Conservation (phyloP, 805 yeast species). For the Clavispora vitiphila region DNA sequence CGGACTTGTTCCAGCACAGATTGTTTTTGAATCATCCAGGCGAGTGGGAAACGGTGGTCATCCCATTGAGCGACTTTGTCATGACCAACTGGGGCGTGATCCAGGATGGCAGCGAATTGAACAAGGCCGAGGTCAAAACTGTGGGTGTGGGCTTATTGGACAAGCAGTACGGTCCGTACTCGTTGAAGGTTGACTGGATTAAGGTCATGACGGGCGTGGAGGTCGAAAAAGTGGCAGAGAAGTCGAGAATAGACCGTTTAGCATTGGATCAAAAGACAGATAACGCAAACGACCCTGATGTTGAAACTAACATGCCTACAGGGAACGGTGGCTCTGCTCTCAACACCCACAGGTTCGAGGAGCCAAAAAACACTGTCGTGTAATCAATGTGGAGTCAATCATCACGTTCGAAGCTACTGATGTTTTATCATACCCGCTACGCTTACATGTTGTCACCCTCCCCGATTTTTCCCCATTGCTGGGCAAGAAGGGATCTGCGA, state of each 20-base stretch:
- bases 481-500: conserved; percentile 1
- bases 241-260: conserved; percentile 25
- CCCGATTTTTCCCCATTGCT: background rate
- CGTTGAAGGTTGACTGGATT: conserved; percentile 65
- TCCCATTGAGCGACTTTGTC: conserved; percentile 74
- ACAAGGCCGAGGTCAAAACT: conserved; percentile 61
- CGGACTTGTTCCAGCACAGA: conserved; percentile 80
- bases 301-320: conserved; percentile 17
- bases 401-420: too few species aligned
- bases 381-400: too few species aligned
- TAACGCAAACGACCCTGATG: conserved; percentile 7
- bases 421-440: too few species aligned
- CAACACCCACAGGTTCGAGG: conserved; percentile 21
- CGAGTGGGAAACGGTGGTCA: conserved; percentile 77
- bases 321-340: conserved; percentile 26
- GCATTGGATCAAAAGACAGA: conserved; percentile 10
- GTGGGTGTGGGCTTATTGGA: conserved; percentile 77
- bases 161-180: conserved; percentile 70
- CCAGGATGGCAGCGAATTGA: conserved; percentile 48
- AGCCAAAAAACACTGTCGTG: conserved; percentile 31
- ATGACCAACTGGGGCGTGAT: conserved; percentile 76
- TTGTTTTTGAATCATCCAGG: conserved; percentile 67
- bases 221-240: conserved; percentile 36
- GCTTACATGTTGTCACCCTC: background rate
- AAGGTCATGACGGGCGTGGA: conserved; percentile 60